phyloP scores from a whole-genome alignment of 2,329 filamentous ascomycete genomes.

The Pseudogymnoascus sp. region DNA sequence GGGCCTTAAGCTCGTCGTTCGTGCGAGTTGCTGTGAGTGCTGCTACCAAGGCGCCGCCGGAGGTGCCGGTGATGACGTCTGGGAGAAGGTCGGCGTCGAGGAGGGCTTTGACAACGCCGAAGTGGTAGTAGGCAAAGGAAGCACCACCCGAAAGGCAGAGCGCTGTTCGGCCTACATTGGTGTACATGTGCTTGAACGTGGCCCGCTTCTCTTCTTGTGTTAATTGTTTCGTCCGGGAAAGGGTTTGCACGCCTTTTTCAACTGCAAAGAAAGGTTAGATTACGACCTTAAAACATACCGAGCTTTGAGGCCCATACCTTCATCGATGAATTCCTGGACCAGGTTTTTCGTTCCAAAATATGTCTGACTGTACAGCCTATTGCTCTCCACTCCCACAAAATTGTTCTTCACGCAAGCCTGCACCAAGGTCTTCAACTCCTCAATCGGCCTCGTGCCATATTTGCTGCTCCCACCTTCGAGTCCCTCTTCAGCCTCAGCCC shows the following conservation, averaged over 20 bases:
- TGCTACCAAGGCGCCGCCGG: slow-evolving; percentile 85
- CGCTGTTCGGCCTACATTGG: slow-evolving; percentile 87
- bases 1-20: slow-evolving; percentile 77
- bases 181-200: slow-evolving; percentile 80
- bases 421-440: slow-evolving; percentile 69
- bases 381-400: slow-evolving; percentile 90
- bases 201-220: slow-evolving; percentile 65
- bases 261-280: slow-evolving; percentile 36
- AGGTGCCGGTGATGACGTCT: slow-evolving; percentile 93
- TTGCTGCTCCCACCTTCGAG: slow-evolving; percentile 33
- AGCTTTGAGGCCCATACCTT: slow-evolving; percentile 45
- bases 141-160: slow-evolving; percentile 90
- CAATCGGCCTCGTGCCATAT: slow-evolving; percentile 46
- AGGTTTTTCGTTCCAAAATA: slow-evolving; percentile 97
- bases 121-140: slow-evolving; percentile 93
- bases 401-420: slow-evolving; percentile 97
- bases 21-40: slow-evolving; percentile 83
- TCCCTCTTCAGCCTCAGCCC: slow-evolving; percentile 48
- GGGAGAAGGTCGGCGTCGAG: slow-evolving; percentile 80
- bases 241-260: slow-evolving; percentile 57
- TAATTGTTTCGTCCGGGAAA: slow-evolving; percentile 62
- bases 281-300: background rate
- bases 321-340: slow-evolving; percentile 84
- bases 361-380: slow-evolving; percentile 90
- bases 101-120: slow-evolving; percentile 83